Evolutionary conservation across 2,329 filamentous ascomycete species (phyloP).

Genomic region (Microcyclospora tardicrescens): DNA sequence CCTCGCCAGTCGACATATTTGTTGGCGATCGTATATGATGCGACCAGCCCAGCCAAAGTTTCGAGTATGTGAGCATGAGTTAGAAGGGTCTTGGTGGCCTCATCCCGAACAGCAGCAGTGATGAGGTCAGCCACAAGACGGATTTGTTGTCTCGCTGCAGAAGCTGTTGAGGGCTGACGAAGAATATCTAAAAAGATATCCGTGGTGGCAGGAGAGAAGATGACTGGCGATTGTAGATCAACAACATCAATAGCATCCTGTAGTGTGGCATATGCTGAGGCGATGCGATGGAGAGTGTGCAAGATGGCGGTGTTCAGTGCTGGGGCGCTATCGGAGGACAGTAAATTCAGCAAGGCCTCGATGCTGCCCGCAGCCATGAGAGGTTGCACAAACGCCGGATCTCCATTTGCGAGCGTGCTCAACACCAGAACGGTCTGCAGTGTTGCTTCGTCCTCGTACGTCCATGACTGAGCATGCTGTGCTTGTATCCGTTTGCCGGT

Average conservation of each 20-base stretch:
- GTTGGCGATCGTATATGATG: slow-evolving; percentile 38
- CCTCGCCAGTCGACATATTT: slow-evolving; percentile 15
- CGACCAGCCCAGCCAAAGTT: slow-evolving; percentile 60
- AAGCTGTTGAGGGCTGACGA: slow-evolving; percentile 40
- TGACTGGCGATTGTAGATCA: slow-evolving; percentile 13
- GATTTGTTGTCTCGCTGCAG: slow-evolving; percentile 49
- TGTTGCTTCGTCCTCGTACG: slow-evolving; percentile 53
- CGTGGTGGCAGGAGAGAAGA: slow-evolving; percentile 53
- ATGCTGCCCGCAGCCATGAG: slow-evolving; percentile 56
- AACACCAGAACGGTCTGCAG: slow-evolving; percentile 77
- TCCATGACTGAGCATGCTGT: slow-evolving; percentile 31
- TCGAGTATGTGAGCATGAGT: slow-evolving; percentile 64
- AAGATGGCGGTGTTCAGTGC: slow-evolving; percentile 62
- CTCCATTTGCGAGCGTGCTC: slow-evolving; percentile 77
- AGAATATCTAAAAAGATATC: slow-evolving; percentile 54
- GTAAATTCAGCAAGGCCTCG: slow-evolving; percentile 58
- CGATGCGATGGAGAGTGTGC: slow-evolving; percentile 58
- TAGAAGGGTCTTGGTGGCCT: slow-evolving; percentile 57
- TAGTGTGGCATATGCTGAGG: slow-evolving; percentile 34
- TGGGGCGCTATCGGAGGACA: slow-evolving; percentile 49
- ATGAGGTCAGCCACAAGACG: slow-evolving; percentile 46
- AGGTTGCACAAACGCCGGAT: slow-evolving; percentile 63
- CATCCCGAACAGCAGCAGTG: slow-evolving; percentile 52
- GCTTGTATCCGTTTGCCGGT: slow-evolving; percentile 34
- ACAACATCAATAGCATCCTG: slow-evolving; percentile 5